Evolutionary conservation across 768 basidiomycete genomes (phyloP).

Genomic region (Lactarius deliciosus): DNA sequence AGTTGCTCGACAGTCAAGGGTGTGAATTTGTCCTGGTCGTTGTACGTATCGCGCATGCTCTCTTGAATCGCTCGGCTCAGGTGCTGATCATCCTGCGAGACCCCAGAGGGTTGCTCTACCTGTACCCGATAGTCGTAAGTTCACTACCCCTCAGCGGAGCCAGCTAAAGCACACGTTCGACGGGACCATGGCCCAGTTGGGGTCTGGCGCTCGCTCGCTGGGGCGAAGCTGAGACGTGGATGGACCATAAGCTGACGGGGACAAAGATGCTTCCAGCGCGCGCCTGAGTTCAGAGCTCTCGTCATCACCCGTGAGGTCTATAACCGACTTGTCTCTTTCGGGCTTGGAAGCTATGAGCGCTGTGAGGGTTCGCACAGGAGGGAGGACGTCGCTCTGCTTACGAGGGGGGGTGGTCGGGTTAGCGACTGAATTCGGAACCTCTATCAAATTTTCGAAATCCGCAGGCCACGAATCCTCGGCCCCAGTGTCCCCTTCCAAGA

Average conservation of each 20-base stretch:
- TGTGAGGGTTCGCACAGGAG: background rate
- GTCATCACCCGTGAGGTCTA: slow-evolving; percentile 66
- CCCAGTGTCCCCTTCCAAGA: slow-evolving; percentile 36
- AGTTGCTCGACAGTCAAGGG: slow-evolving; percentile 52
- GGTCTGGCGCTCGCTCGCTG: slow-evolving; percentile 59
- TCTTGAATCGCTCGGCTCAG: slow-evolving; percentile 72
- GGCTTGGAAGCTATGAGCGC: slow-evolving; percentile 35
- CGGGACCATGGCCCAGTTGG: slow-evolving; percentile 68
- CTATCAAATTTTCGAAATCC: slow-evolving; percentile 15
- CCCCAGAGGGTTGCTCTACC: slow-evolving; percentile 32
- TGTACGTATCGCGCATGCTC: slow-evolving; percentile 49
- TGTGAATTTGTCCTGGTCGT: slow-evolving; percentile 52
- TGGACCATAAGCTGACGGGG: slow-evolving; percentile 32
- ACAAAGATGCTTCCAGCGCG: slow-evolving; percentile 54
- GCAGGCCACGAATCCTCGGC: slow-evolving; percentile 19
- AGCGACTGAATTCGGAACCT: slow-evolving; percentile 23
- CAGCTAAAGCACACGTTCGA: slow-evolving; percentile 50
- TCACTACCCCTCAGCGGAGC: slow-evolving; percentile 7
- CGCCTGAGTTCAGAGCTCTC: slow-evolving; percentile 49
- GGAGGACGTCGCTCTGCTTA: slow-evolving; percentile 17
- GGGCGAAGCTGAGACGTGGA: slow-evolving; percentile 50
- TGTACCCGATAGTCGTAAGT: slow-evolving; percentile 8
- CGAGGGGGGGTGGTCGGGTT: slow-evolving; percentile 35
- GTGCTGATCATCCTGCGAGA: slow-evolving; percentile 57
- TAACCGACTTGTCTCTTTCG: slow-evolving; percentile 35